These are phyloP conservation scores for Macrolepiota albuminosa DNA, from an alignment of 768 basidiomycete species.

Conservation along the genomic window DNA sequence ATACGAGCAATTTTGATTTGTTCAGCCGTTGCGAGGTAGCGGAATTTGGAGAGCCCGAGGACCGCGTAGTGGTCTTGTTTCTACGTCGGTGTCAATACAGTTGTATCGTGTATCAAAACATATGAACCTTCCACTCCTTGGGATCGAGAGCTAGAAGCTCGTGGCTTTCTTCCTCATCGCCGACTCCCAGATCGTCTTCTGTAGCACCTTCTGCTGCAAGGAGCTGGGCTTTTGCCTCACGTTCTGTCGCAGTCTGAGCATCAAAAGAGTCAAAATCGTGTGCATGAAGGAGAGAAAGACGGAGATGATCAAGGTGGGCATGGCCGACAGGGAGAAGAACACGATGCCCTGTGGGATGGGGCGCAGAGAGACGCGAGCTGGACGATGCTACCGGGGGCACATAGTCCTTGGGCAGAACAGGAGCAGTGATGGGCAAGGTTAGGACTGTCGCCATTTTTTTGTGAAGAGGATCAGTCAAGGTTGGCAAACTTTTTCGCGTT, in stretches of 20 bases:
- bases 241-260: constrained; percentile 43
- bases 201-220: constrained; percentile 47
- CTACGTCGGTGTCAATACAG: constrained; percentile 30
- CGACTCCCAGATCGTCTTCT: constrained; percentile 89
- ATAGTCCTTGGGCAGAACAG: constrained; percentile 38
- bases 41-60: constrained; percentile 86
- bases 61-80: constrained; percentile 99
- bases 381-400: constrained; percentile 31
- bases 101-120: neutral
- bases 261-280: constrained; percentile 85
- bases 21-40: constrained; percentile 80
- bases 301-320: constrained; percentile 81
- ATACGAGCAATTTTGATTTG: constrained; percentile 96
- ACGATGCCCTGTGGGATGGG: constrained; percentile 37
- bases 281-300: constrained; percentile 66
- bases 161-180: constrained; percentile 79
- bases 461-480: neutral
- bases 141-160: constrained; percentile 78
- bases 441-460: constrained; percentile 22
- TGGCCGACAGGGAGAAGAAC: constrained; percentile 79
- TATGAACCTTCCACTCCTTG: constrained; percentile 91
- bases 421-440: constrained; percentile 25
- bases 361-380: constrained; percentile 25
- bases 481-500: neutral
- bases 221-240: constrained; percentile 36